Base-by-base conservation (phyloP, 257 asterid genomes). In the Fraxinus excelsior region DNA sequence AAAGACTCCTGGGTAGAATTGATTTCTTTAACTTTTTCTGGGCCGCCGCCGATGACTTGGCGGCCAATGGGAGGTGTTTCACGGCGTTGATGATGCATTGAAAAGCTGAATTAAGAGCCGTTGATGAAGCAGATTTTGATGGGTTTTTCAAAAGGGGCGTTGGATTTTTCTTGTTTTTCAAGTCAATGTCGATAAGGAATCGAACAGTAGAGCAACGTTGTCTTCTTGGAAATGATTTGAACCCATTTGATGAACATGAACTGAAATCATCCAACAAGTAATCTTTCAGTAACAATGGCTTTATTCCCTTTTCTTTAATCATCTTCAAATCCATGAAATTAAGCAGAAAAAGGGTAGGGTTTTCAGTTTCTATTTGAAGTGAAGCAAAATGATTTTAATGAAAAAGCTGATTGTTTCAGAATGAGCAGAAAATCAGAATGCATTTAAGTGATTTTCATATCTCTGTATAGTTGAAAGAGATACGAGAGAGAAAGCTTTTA, bases 61-160 rank as follows among this genome's bases (percentile, higher is more conserved):
- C 76, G 67, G 85, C 53, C 70, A 91, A 82, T 0, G 85, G 90
- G 72, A 91, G 86, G 79, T 84, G 85, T 60, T 82, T 92, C 26
- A 90, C 88, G 73, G 96, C 96, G n/a, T 88, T 76, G 64, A 94
- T 76, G 46, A 89, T 88, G 69, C 80, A 83, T 16, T 82, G 88
- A 38, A 94, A 77, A 21, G 92, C 88, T n/a, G 97, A 87, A 23
- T 58, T 32, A 2, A 81, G 62, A 1, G 86, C 70, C 0, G 86
- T 3, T 5, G 82, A 32, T 10, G 81, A 3, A 70, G 75, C 25
- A 18, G 37, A 75, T 74, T 82, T 91, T 23, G 85, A 19, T 3
- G 82, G 85, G 78, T 19, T 80, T 19, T 31, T 75, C 2, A 5
- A 28, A 26, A 19, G 65, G 26, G 35, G 13, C 2, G 77, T 70